A percentile compares a stretch with the other conserved stretches of the same genome.
Evolutionary conservation across 2,329 filamentous ascomycete species (phyloP).

Genomic region (Atkinsonella hypoxylon): DNA sequence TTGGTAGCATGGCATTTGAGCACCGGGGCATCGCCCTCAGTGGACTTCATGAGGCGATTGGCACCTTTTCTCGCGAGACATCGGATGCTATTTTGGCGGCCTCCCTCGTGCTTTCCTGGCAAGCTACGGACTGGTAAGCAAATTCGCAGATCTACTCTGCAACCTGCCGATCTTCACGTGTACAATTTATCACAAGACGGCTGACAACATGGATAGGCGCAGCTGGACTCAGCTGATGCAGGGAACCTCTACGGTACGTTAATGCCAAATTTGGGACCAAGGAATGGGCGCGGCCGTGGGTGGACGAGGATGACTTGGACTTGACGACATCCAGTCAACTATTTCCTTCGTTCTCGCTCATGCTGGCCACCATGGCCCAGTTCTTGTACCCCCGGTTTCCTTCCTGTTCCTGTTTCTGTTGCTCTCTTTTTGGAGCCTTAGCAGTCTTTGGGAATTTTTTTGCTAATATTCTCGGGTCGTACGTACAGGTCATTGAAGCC

Average conservation of each 20-base stretch:
- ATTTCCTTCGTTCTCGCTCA: background rate
- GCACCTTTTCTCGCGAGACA: conserved; percentile 70
- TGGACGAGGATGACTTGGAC: too few relatives aligned
- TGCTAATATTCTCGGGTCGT: conserved; percentile 2
- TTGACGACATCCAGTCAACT: too few relatives aligned
- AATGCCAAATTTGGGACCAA: too few relatives aligned
- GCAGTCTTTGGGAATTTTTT: background rate
- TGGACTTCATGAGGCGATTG: conserved; percentile 79
- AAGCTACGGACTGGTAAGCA: conserved; percentile 84
- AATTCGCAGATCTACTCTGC: background rate
- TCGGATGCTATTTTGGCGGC: conserved; percentile 87
- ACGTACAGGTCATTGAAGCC: conserved; percentile 64
- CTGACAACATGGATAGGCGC: conserved; percentile 47
- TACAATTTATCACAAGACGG: conserved; percentile 1
- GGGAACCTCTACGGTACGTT: conserved; percentile 72
- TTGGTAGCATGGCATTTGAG: conserved; percentile 79
- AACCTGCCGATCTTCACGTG: background rate
- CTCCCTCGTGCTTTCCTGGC: conserved; percentile 88
- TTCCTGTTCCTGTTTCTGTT: background rate
- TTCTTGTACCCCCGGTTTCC: background rate
- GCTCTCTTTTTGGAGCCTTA: too few relatives aligned
- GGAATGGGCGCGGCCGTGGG: too few relatives aligned
- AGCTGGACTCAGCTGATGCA: conserved; percentile 90
- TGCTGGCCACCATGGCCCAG: background rate
- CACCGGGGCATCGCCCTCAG: conserved; percentile 78